These are phyloP conservation scores for Melampsora larici-populina DNA, from an alignment of 1,284 basidiomycete genomes.

Conservation along the genomic window DNA sequence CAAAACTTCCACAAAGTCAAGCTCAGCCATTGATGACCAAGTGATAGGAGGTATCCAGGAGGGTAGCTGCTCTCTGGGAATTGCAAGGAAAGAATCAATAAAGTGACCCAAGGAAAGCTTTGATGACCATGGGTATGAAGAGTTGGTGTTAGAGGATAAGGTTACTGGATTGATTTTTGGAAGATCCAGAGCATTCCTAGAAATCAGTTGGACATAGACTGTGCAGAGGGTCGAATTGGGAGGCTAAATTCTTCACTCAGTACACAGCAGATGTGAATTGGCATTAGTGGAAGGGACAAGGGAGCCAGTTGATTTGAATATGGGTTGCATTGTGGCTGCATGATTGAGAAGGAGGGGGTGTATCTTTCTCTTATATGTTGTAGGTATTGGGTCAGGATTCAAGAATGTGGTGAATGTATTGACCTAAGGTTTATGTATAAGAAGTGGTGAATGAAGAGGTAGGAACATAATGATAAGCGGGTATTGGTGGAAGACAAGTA, in stretches of 20 bases:
- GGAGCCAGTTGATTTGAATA: not conserved
- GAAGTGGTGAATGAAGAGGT: not conserved
- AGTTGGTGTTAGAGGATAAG: too few species aligned
- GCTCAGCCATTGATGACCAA: constrained; percentile 72
- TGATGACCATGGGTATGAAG: not conserved
- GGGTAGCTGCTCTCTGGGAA: constrained; percentile 54
- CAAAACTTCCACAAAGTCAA: constrained; percentile 79
- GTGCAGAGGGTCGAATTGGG: not conserved
- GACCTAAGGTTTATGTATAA: not conserved
- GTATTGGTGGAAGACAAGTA: too few species aligned
- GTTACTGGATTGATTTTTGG: not conserved
- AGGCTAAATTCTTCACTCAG: not conserved
- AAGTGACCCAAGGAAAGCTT: not conserved
- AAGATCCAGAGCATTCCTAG: not conserved
- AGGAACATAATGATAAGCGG: too few species aligned
- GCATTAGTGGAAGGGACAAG: not conserved
- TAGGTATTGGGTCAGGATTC: not conserved
- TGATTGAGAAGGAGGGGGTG: not conserved
- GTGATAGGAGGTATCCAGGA: constrained; percentile 74
- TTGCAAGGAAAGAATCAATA: not conserved
- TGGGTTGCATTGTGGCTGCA: not conserved
- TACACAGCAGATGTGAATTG: not conserved
- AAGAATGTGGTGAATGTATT: not conserved
- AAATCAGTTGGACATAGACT: constrained; percentile 1
- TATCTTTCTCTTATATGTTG: not conserved